Percentiles rank a stretch among this genome's conserved stretches.
phyloP scores from a whole-genome alignment of 2,329 filamentous ascomycete genomes.

The Lasiodiplodia hormozganensis region DNA sequence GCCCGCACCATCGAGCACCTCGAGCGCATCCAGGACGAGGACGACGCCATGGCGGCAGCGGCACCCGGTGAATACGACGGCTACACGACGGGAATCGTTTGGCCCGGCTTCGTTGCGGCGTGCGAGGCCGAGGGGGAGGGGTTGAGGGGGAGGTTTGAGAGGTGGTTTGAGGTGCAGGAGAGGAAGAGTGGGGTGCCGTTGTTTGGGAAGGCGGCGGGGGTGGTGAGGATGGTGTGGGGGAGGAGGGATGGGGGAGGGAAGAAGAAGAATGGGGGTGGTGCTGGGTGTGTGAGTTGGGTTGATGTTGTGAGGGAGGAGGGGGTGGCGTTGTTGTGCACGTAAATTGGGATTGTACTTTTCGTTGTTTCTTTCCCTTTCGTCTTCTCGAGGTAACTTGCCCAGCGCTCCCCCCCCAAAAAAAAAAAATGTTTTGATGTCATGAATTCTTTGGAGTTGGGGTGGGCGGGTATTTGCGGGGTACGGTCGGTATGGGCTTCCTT shows the following conservation, averaged over 20 bases:
- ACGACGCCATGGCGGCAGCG: background rate
- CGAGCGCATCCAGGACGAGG: background rate
- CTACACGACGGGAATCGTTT: background rate
- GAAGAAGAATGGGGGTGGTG: background rate
- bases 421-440: too few relatives aligned
- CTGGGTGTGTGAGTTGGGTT: background rate
- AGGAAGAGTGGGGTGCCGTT: background rate
- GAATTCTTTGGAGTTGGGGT: background rate
- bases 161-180: background rate
- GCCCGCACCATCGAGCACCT: background rate
- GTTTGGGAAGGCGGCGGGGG: background rate
- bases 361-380: too few relatives aligned
- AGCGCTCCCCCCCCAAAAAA: too few relatives aligned
- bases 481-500: background rate
- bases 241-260: background rate
- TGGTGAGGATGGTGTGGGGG: background rate
- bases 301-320: background rate
- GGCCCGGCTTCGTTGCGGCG: background rate
- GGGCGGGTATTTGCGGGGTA: background rate
- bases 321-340: background rate
- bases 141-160: background rate
- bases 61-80: background rate
- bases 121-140: background rate
- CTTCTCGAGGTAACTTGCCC: too few relatives aligned
- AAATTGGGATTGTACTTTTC: background rate